Base-by-base conservation (phyloP, 2,329 filamentous ascomycete genomes). In the Blastomyces silverae region DNA sequence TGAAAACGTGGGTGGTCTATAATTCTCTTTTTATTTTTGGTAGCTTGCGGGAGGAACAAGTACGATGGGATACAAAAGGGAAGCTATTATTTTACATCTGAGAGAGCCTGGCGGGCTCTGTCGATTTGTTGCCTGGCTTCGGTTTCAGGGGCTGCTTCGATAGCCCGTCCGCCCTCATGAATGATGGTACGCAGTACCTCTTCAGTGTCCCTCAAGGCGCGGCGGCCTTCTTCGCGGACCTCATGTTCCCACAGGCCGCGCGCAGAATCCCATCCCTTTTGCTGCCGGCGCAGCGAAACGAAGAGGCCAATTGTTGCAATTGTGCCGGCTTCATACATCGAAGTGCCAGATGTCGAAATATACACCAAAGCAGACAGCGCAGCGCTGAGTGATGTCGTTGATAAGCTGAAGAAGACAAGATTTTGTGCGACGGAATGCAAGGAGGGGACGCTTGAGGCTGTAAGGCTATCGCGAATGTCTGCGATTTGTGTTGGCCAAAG, bases 401-500 rank as follows among this genome's bases (percentile, higher is more conserved):
- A 88, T 0, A 91, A 78, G 0, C 90, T 89, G 71, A 92, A 87
- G 4, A 95, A 74, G 4, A 96, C 86, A 1, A 92, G 84, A 64
- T 83, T 85, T 75, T 92, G 89, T 0, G 89, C 88, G 0, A 91
- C 79, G 1, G 88, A 86, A 71, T 91, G 89, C 3, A 92, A 79
- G 0, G 87, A 85, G 1, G 88, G 87, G 1, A 92, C 82, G 0
- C 87, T 90, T 66, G 85, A 82, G n/a, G 81, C 77, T 53, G 87
- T 81, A 2, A 92, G 82, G 68, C 86, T 85, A 46, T 82, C 79
- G n/a, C 92, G 85, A 8, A 88, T 87, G 34, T 84, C 82, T 17
- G 88, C 81, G 66, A 97, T 93, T 65, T 91, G 86, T 2, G 85
- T 83, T 0, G 88, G 90, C 91, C 90, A 96, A 34, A 83, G 84